Base-by-base conservation (phyloP, 495 filamentous ascomycete species). In the Talaromyces adpressus region DNA sequence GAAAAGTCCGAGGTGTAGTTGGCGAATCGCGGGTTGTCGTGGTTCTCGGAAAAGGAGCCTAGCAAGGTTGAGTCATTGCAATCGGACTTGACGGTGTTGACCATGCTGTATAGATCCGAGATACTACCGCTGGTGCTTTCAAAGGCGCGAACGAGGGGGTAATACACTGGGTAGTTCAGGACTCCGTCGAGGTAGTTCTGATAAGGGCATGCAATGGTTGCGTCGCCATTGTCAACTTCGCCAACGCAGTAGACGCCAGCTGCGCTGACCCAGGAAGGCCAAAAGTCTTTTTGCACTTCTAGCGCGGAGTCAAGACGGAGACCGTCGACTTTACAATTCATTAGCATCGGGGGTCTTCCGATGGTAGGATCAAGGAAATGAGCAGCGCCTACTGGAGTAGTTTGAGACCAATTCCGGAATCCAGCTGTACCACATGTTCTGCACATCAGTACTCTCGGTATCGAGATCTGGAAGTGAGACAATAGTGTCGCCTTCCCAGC, bases 21-120 rank as follows among this genome's bases (percentile, higher is more conserved):
- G 5, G 88, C 74, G 71, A 90, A 91, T 3, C 90, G 83, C 2
- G 82, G 75, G 20, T 85, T 81, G 71, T 95, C 91, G 67, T 95
- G 91, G 68, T 95, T 95, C 67, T 93, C 91, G 14, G 87, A 63
- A 73, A 95, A 95, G 4, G 80, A 87, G 34, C 90, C 89, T 6
- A 91, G 79, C 0, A 91, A 75, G 6, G 83, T 87, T 1, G 82
- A 78, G 64, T 91, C 89, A 8, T 70, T 63, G 69, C 87, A 90
- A 49, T 59, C 68, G 7, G 67, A 72, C 45, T 84, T 83, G 41
- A 91, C 75, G 0, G 74, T 75, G 67, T 82, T 79, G 67, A 86
- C 79, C 72, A 83, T 84, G 64, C 83, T 75, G 61, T 84, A 85
- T 0, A 91, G 81, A 25, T 73, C 78, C 64, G 77, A 77, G 41